Evolutionary conservation across 768 basidiomycete genomes (phyloP).

Genomic region (Trametes cinnabarina): DNA sequence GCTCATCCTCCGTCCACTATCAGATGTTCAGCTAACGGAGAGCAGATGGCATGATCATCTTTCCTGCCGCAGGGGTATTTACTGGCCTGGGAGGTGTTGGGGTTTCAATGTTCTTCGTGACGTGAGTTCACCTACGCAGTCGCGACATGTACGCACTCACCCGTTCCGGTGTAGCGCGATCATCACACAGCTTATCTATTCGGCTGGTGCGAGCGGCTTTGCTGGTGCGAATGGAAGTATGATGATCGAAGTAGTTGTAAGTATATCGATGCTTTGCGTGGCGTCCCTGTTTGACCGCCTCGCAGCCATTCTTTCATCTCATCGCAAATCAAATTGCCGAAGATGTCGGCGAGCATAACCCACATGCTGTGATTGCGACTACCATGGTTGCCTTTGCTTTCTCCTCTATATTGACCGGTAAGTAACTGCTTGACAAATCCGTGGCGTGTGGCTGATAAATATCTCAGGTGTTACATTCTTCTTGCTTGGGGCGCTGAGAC

Average conservation of each 20-base stretch:
- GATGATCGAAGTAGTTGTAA: conserved; percentile 98
- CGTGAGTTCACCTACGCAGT: conserved; percentile 41
- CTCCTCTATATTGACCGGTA: conserved; percentile 84
- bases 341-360: conserved; percentile 68
- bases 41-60: conserved; percentile 92
- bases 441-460: neutral
- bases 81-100: conserved; percentile 80
- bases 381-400: conserved; percentile 87
- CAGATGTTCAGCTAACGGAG: neutral
- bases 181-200: conserved; percentile 81
- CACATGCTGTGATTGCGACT: conserved; percentile 79
- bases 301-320: conserved; percentile 92
- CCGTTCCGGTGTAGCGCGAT: conserved; percentile 48
- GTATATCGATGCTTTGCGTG: conserved; percentile 31
- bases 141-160: neutral
- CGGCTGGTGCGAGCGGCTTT: conserved; percentile 85
- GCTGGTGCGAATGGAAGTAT: conserved; percentile 89
- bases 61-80: conserved; percentile 83
- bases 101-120: conserved; percentile 93
- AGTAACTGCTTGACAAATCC: conserved; percentile 14
- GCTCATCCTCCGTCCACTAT: neutral
- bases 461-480: conserved; percentile 80
- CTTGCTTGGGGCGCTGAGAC: conserved; percentile 76
- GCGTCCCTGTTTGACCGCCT: neutral
- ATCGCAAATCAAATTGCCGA: conserved; percentile 73